Conservation (phyloP, 768 basidiomycete species). For the Amanita pseudoporphyria region DNA sequence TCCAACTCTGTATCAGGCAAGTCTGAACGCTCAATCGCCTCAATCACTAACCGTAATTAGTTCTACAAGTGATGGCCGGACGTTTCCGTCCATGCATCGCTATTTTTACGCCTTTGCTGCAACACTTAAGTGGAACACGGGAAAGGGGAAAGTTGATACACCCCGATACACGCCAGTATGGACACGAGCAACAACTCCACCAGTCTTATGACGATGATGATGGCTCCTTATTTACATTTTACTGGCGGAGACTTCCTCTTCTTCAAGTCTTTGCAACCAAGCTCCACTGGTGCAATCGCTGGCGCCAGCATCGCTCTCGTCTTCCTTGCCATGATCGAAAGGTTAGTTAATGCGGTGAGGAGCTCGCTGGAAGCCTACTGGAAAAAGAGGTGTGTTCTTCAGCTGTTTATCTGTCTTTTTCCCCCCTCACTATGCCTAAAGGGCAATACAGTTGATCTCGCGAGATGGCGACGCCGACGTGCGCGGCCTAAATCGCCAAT, state of each 20-base stretch:
- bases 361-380: slow-evolving; percentile 46
- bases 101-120: no score
- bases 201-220: slow-evolving; percentile 23
- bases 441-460: background rate
- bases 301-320: slow-evolving; percentile 70
- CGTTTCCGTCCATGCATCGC: no score
- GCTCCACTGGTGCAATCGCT: slow-evolving; percentile 56
- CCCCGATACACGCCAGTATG: background rate
- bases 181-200: slow-evolving; percentile 6
- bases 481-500: no score
- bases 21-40: no score
- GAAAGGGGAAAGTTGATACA: background rate
- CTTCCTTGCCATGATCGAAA: slow-evolving; percentile 58
- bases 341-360: slow-evolving; percentile 54
- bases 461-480: background rate
- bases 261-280: slow-evolving; percentile 63
- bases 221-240: slow-evolving; percentile 68
- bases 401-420: background rate
- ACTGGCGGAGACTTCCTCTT: slow-evolving; percentile 50
- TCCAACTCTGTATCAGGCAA: no score
- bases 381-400: slow-evolving; percentile 38
- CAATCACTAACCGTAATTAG: no score
- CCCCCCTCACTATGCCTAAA: background rate
- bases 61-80: no score
- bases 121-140: no score